Evolutionary conservation across 2,329 filamentous ascomycete genomes (phyloP).

Genomic region (Hymenoscyphus linearis): DNA sequence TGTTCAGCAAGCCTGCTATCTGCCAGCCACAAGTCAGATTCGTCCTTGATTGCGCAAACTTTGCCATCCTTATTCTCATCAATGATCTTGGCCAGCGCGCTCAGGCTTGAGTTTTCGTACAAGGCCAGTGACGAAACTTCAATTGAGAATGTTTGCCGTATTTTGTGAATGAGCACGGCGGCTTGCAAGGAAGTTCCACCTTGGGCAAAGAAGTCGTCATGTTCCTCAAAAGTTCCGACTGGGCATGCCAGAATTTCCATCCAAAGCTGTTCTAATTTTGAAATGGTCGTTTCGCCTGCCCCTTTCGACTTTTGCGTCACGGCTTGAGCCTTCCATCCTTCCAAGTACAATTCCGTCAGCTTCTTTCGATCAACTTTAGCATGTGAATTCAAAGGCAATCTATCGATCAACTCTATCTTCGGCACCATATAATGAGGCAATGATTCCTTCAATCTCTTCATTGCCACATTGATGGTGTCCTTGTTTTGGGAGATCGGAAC

Average conservation of each 20-base stretch:
- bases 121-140: not conserved
- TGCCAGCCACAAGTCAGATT: not conserved
- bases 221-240: not conserved
- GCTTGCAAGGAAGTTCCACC: conserved; percentile 1
- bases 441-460: not conserved
- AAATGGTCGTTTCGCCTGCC: not conserved
- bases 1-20: not conserved
- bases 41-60: not conserved
- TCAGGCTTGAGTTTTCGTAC: not conserved
- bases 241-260: not conserved
- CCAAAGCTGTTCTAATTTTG: not conserved
- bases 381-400: not conserved
- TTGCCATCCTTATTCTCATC: not conserved
- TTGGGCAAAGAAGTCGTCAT: conserved; percentile 2
- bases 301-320: not conserved
- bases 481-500: not conserved
- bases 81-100: not conserved
- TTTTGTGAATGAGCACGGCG: not conserved
- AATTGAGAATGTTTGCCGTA: not conserved
- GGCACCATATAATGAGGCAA: conserved; percentile 1
- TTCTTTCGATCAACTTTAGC: conserved; percentile 2
- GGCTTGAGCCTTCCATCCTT: not conserved
- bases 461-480: not conserved
- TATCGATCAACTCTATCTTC: not conserved
- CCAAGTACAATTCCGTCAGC: not conserved